Conservation (phyloP, 164 flowering plant species). For the Hamamelis virginiana region DNA sequence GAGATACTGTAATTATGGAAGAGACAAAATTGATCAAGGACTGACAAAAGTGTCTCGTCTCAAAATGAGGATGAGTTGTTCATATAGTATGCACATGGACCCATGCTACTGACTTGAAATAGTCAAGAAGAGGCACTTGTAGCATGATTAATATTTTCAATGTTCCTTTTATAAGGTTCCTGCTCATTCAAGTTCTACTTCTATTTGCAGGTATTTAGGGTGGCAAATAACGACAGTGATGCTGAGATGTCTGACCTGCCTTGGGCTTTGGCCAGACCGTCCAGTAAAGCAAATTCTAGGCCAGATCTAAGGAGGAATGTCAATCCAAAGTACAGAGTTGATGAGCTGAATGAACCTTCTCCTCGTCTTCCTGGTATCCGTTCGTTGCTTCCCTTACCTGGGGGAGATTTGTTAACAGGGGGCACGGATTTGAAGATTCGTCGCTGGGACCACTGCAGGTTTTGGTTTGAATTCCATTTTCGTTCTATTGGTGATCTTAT, state of each 20-base stretch:
- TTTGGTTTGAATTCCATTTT: constrained; percentile 6
- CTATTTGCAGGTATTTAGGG: constrained; percentile 62
- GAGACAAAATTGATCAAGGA: neutral
- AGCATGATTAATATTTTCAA: no score
- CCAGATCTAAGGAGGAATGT: constrained; percentile 50
- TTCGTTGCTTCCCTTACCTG: constrained; percentile 88
- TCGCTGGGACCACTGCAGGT: constrained; percentile 95
- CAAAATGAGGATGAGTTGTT: neutral
- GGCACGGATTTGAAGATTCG: constrained; percentile 76
- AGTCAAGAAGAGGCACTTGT: neutral
- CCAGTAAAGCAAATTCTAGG: constrained; percentile 52
- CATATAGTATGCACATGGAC: neutral
- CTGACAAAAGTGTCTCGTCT: neutral
- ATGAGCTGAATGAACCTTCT: constrained; percentile 87
- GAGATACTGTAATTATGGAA: neutral
- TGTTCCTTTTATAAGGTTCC: no score
- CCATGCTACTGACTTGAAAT: neutral
- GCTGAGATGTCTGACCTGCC: constrained; percentile 66
- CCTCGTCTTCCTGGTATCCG: constrained; percentile 86
- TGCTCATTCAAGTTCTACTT: no score
- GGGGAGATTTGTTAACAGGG: constrained; percentile 90
- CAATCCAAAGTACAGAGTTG: constrained; percentile 69
- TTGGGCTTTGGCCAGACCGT: constrained; percentile 76
- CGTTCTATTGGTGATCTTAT: neutral
- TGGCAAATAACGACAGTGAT: constrained; percentile 60